These are phyloP conservation scores for Pichia norvegensis DNA, from an alignment of 1,139 yeast species.

Conservation along the genomic window DNA sequence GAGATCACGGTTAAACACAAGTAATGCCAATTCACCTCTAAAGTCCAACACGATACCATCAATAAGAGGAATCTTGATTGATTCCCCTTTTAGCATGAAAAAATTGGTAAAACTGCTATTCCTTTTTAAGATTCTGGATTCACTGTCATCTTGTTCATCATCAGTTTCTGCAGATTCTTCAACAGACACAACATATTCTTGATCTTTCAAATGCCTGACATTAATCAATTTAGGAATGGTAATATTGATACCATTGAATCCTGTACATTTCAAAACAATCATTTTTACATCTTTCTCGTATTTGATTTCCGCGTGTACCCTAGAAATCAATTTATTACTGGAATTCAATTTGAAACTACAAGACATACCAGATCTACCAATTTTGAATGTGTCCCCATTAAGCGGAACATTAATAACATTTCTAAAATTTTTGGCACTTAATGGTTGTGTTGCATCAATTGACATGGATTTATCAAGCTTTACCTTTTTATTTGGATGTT, in stretches of 20 bases:
- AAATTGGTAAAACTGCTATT: slow-evolving; percentile 47
- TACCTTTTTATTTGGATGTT: not conserved
- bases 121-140: slow-evolving; percentile 34
- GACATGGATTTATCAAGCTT: slow-evolving; percentile 13
- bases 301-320: slow-evolving; percentile 49
- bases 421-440: slow-evolving; percentile 16
- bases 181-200: slow-evolving; percentile 29
- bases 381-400: slow-evolving; percentile 22
- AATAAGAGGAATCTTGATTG: slow-evolving; percentile 46
- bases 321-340: slow-evolving; percentile 55
- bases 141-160: slow-evolving; percentile 19
- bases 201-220: slow-evolving; percentile 24
- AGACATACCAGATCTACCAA: slow-evolving; percentile 63
- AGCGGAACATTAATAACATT: slow-evolving; percentile 15
- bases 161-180: slow-evolving; percentile 6
- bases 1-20: slow-evolving; percentile 20
- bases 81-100: slow-evolving; percentile 46
- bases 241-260: slow-evolving; percentile 63
- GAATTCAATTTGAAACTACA: slow-evolving; percentile 47
- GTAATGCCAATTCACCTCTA: slow-evolving; percentile 48
- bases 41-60: slow-evolving; percentile 55
- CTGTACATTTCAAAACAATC: slow-evolving; percentile 48
- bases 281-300: slow-evolving; percentile 20
- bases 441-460: slow-evolving; percentile 17
- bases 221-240: slow-evolving; percentile 42